phyloP scores from a whole-genome alignment of 208 protist species.

The Trypanosoma caninum region DNA sequence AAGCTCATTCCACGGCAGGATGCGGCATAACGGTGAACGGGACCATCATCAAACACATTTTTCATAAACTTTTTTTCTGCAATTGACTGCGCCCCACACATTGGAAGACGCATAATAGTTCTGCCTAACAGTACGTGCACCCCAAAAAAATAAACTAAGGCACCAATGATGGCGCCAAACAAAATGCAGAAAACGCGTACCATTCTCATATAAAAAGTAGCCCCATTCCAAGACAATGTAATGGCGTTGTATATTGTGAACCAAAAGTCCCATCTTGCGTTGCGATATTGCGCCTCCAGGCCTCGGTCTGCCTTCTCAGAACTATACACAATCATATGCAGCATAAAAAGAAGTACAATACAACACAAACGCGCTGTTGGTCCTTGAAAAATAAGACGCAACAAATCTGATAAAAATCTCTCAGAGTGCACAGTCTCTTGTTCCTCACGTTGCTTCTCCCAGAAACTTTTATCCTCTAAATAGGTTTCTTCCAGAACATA shows the following conservation, averaged over 20 bases:
- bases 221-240: conserved; percentile 23
- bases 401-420: conserved; percentile 15
- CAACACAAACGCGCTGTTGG: conserved; percentile 24
- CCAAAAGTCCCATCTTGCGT: conserved; percentile 26
- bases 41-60: conserved; percentile 21
- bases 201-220: conserved; percentile 45
- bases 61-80: conserved; percentile 18
- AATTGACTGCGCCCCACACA: conserved; percentile 28
- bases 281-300: conserved; percentile 6
- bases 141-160: conserved; percentile 13
- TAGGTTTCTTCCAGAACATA: neutral
- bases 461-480: neutral
- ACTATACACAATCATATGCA: conserved; percentile 29
- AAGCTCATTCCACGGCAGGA: conserved; percentile 21
- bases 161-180: conserved; percentile 10
- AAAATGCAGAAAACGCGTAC: conserved; percentile 22
- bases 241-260: conserved; percentile 28
- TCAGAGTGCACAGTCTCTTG: neutral
- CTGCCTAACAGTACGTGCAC: conserved; percentile 18
- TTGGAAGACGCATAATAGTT: conserved; percentile 28
- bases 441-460: neutral
- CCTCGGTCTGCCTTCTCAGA: conserved; percentile 21
- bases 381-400: conserved; percentile 24
- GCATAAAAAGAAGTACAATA: conserved; percentile 18
- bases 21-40: conserved; percentile 17